Base-by-base conservation (phyloP, 257 asterid genomes). In the Plantago elongata region DNA sequence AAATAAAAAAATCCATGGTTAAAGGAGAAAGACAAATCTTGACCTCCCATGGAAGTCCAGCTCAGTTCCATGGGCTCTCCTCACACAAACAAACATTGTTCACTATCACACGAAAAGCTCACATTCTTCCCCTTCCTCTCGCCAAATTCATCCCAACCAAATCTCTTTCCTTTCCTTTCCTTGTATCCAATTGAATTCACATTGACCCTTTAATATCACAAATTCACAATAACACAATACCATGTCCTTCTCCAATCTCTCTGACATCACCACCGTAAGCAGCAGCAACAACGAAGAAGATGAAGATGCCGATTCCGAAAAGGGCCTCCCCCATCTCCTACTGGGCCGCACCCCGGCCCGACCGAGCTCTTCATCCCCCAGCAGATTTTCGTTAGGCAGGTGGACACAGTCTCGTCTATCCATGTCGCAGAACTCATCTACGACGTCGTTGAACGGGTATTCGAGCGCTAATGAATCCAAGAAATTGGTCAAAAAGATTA, bases 401-500 rank as follows among this genome's bases (percentile, higher is more conserved):
- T 69, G 83, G 9, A 40, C 16, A 40, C 69, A 69, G 64, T 76
- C 84, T 2, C 27, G 27, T 22, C 27, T 22, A 1, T 22, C 27
- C 17, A 40, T 64, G 17, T 22, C 78, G 11, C 74, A 68, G 15
- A 65, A 77, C 17, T 7, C 83, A 5, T 78, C 80, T 3, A 34
- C 73, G 40, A 51, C 74, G 45, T 57, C 71, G 68, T 55, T 55
- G 22, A 71, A 65, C 54, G 77, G 80, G 44, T 71, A 75, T 70
- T n/a, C 68, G 34, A 57, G 77, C 67, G 42, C 17, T 62, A 54
- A 17, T 27, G 87, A 77, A 11, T 52, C 72, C 18, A 81, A 55
- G 67, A 75, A 62, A 60, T n/a, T 44, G 57, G 77, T 46, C 75
- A 72, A 64, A 57, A 50, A 67, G 59, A 43, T 69, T 61, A 87